A percentile compares a stretch with the other conserved stretches of the same genome.
Evolutionary conservation across 768 basidiomycete species (phyloP).

Genomic region (Podaxis sp.): DNA sequence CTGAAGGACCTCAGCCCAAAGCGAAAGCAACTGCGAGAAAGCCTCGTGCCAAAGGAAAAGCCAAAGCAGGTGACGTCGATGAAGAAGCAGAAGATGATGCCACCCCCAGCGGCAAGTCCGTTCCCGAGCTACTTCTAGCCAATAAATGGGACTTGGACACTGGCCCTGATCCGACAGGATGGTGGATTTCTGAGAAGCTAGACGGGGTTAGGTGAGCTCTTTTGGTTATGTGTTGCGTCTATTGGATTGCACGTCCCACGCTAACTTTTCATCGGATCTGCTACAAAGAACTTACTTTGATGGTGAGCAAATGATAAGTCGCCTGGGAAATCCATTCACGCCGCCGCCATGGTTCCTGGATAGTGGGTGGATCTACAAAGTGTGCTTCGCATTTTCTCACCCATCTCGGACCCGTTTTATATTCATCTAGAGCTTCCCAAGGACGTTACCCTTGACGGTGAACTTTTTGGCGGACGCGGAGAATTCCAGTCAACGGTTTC

Average conservation of each 20-base stretch:
- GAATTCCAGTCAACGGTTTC: constrained; percentile 60
- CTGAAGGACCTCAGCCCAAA: constrained; percentile 25
- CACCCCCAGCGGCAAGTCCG: constrained; percentile 28
- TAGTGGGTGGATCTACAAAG: constrained; percentile 32
- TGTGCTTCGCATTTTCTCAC: not conserved
- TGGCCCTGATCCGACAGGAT: constrained; percentile 54
- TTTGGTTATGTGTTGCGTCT: not conserved
- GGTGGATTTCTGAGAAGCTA: constrained; percentile 64
- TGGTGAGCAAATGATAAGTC: constrained; percentile 50
- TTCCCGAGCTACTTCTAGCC: constrained; percentile 51
- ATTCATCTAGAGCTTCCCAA: constrained; percentile 46
- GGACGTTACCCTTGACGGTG: constrained; percentile 57
- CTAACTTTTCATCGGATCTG: not conserved
- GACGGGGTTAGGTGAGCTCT: constrained; percentile 58
- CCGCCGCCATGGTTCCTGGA: constrained; percentile 59
- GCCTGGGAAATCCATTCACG: constrained; percentile 59
- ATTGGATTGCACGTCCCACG: not conserved
- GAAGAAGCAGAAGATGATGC: constrained; percentile 33
- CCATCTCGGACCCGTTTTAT: not conserved
- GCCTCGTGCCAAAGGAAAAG: constrained; percentile 23
- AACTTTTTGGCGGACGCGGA: constrained; percentile 57
- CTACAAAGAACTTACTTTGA: constrained; percentile 51
- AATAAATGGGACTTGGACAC: constrained; percentile 57
- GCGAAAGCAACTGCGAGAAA: constrained; percentile 22
- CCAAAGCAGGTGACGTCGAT: constrained; percentile 28